Base-by-base conservation (phyloP, 139 green algal genomes). In the Nannochloris sp. region DNA sequence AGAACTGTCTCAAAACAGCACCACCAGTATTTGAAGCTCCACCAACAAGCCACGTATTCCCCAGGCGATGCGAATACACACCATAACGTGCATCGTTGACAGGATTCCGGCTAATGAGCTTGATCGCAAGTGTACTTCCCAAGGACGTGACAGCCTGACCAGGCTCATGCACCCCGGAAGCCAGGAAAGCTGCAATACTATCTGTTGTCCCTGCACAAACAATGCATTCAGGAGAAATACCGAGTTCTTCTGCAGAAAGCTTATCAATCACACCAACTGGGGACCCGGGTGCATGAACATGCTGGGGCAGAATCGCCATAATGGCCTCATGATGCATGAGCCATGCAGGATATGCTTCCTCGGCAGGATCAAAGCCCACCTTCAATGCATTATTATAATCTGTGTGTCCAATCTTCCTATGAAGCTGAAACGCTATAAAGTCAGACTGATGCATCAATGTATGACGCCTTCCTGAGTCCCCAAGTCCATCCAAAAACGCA, bases 341-440 rank as follows among this genome's bases (percentile, higher is more conserved):
- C 90, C 90, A 97, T 0, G 74, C 66, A 5, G 89, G 89, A 60
- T 89, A 97, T 1, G 53, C 37, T 50, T 88, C 23, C 10, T 19
- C 29, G 4, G 6, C 51, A 31, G 64, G 51, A 36, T 64, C 64
- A 25, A 75, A 95, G 0, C 90, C 89, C 34, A 96, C 71, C 78
- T 98, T 98, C 12, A 98, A 79, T 2, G 83, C 80, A 58, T 98
- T 98, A 82, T 96, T 96, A 69, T 81, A 96, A 78, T 98, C 92
- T 1, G 74, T 87, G 4, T 80, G 67, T 15, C 60, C 68, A 18
- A 21, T 44, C 19, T 50, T 50, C n/a, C 77, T 75, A 54, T 90
- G 85, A 49, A 95, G 64, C 56, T 88, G 60, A 9, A 60, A 83
- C 4, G 84, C 81, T 54, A 91, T 53, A 79, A 79, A 92, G 64